Evolutionary conservation across 1,284 basidiomycete genomes (phyloP).

Genomic region (Cutaneotrichosporon cutaneum): DNA sequence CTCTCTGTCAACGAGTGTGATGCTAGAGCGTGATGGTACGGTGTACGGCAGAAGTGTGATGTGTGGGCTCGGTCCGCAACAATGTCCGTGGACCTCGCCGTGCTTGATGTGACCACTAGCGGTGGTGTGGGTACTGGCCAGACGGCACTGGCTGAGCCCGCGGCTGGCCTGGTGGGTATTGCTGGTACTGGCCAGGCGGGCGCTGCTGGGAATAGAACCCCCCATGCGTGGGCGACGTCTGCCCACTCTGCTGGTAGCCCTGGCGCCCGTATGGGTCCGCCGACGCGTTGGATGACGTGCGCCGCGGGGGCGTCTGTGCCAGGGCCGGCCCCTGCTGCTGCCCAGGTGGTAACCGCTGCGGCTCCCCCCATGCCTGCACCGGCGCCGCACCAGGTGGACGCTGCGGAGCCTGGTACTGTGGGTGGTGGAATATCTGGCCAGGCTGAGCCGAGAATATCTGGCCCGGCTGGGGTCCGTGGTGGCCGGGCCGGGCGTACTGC

Average conservation of each 20-base stretch:
- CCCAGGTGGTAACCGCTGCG: slow-evolving; percentile 30
- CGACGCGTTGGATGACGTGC: slow-evolving; percentile 13
- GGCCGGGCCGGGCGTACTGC: slow-evolving; percentile 4
- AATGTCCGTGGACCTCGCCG: slow-evolving; percentile 1
- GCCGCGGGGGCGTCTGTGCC: slow-evolving; percentile 20
- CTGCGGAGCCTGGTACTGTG: slow-evolving; percentile 30
- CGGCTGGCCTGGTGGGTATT: slow-evolving; percentile 8
- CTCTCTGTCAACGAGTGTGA: slow-evolving; percentile 7
- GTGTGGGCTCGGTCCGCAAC: neutral
- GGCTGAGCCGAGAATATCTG: slow-evolving; percentile 38
- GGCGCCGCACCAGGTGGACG: slow-evolving; percentile 7
- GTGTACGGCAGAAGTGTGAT: neutral
- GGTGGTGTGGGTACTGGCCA: slow-evolving; percentile 26
- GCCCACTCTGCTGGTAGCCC: slow-evolving; percentile 4
- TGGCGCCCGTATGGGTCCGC: slow-evolving; percentile 17
- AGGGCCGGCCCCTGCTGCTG: slow-evolving; percentile 15
- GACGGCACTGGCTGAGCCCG: slow-evolving; percentile 20
- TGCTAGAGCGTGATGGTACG: neutral
- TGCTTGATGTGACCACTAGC: slow-evolving; percentile 1
- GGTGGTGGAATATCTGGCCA: slow-evolving; percentile 45
- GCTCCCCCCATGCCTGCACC: slow-evolving; percentile 25
- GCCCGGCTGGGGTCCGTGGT: slow-evolving; percentile 32
- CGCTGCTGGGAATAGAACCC: slow-evolving; percentile 19
- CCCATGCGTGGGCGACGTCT: slow-evolving; percentile 22
- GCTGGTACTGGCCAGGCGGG: slow-evolving; percentile 13